A percentile compares a stretch with the other conserved stretches of the same genome.
These are phyloP conservation scores for Blastobotrys muscicola DNA, from an alignment of 805 yeast species.

Conservation along the genomic window DNA sequence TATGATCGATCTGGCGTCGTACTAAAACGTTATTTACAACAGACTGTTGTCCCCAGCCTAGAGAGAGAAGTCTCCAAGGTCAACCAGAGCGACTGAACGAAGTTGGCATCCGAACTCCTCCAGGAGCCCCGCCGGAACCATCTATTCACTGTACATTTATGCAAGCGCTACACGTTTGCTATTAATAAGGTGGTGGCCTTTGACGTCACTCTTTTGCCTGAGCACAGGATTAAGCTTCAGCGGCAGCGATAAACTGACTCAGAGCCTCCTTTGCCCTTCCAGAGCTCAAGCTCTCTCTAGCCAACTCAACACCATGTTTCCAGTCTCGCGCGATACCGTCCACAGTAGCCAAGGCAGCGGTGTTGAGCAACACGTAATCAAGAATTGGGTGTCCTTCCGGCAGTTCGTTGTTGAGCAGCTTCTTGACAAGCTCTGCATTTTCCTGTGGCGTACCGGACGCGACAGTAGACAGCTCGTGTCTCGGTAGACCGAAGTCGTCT, in stretches of 20 bases:
- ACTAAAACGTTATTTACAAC: too few species aligned
- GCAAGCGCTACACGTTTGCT: too few species aligned
- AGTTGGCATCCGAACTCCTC: too few species aligned
- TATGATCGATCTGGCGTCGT: too few species aligned
- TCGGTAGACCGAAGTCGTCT: conserved; percentile 68
- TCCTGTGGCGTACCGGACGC: conserved; percentile 79
- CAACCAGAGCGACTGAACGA: too few species aligned
- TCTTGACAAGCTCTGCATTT: conserved; percentile 58
- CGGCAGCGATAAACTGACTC: conserved; percentile 39
- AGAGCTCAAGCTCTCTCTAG: conserved; percentile 53
- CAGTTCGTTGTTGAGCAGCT: conserved; percentile 36
- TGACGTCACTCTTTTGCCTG: too few species aligned
- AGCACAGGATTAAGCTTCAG: conserved; percentile 13
- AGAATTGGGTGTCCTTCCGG: conserved; percentile 47
- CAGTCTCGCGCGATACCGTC: conserved; percentile 60
- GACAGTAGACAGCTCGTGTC: conserved; percentile 59
- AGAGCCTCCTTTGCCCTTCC: conserved; percentile 63
- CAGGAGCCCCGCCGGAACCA: too few species aligned
- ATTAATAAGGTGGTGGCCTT: too few species aligned
- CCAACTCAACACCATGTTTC: conserved; percentile 69
- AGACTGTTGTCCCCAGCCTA: too few species aligned
- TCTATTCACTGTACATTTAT: too few species aligned
- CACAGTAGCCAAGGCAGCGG: conserved; percentile 78
- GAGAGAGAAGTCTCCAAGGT: too few species aligned
- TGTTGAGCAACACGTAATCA: conserved; percentile 84